Evolutionary conservation across 768 basidiomycete species (phyloP).

Genomic region (Macrocybe gigantea): DNA sequence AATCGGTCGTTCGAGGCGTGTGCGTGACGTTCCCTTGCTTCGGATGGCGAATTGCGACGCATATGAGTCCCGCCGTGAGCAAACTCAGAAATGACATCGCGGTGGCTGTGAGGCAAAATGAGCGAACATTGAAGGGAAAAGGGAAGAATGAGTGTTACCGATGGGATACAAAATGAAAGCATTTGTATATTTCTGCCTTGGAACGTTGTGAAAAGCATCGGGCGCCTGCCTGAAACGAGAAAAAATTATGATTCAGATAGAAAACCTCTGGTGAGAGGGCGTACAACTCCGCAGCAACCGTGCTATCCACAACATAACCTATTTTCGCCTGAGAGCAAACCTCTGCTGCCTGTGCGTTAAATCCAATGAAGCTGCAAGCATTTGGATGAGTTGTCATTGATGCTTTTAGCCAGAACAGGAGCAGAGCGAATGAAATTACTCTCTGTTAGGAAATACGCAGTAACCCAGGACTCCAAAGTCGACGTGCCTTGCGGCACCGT

Average conservation of each 20-base stretch:
- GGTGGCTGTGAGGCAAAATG: constrained; percentile 4
- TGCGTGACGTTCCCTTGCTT: not conserved
- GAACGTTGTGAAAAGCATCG: constrained; percentile 1
- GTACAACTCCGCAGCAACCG: constrained; percentile 10
- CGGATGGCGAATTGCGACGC: too few species aligned
- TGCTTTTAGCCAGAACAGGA: not conserved
- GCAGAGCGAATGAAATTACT: constrained; percentile 3
- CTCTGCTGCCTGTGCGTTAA: constrained; percentile 7
- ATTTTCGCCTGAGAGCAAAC: constrained; percentile 11
- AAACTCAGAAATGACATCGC: not conserved
- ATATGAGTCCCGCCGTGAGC: too few species aligned
- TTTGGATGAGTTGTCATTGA: not conserved
- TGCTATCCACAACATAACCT: constrained; percentile 10
- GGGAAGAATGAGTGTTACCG: constrained; percentile 2
- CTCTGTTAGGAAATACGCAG: constrained; percentile 8
- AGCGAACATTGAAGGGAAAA: constrained; percentile 1
- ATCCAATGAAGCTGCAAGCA: not conserved
- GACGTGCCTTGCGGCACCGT: constrained; percentile 8
- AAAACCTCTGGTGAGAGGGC: not conserved
- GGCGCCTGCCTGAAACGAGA: not conserved
- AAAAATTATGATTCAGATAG: not conserved
- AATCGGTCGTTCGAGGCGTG: constrained; percentile 7
- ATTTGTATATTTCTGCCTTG: constrained; percentile 7
- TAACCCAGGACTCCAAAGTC: constrained; percentile 17
- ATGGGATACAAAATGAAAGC: constrained; percentile 12